Evolutionary conservation across 768 basidiomycete genomes (phyloP).

Genomic region (Boletus patriciae): DNA sequence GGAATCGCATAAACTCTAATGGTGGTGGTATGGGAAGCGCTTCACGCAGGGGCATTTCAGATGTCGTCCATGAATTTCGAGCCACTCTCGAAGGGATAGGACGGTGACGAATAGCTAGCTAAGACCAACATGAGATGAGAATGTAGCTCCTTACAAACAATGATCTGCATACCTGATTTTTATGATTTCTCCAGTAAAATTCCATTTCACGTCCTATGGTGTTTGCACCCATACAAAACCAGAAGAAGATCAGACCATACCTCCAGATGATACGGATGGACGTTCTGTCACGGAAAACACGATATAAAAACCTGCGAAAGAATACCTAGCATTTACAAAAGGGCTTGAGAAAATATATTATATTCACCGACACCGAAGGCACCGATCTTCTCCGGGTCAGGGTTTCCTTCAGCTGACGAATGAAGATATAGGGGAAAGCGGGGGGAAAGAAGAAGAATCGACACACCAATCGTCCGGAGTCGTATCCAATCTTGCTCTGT

Average conservation of each 20-base stretch:
- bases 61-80: constrained; percentile 70
- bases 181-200: not conserved
- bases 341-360: not conserved
- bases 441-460: too few relatives aligned
- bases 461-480: too few relatives aligned
- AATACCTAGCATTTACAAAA: not conserved
- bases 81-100: not conserved
- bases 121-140: not conserved
- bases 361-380: constrained; percentile 83
- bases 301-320: constrained; percentile 61
- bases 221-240: too few relatives aligned
- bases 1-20: constrained; percentile 86
- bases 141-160: not conserved
- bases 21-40: constrained; percentile 69
- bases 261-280: not conserved
- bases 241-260: not conserved
- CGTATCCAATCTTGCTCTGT: too few relatives aligned
- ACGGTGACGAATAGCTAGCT: not conserved
- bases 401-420: constrained; percentile 80
- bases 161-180: not conserved
- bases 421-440: too few relatives aligned
- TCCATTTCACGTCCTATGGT: not conserved
- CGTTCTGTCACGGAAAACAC: constrained; percentile 67
- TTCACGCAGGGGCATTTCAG: constrained; percentile 82
- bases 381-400: constrained; percentile 92